Percentiles rank a stretch among this genome's conserved stretches.
These are phyloP conservation scores for Sporisorium scitamineum DNA, from an alignment of 1,284 basidiomycete species.

Conservation along the genomic window DNA sequence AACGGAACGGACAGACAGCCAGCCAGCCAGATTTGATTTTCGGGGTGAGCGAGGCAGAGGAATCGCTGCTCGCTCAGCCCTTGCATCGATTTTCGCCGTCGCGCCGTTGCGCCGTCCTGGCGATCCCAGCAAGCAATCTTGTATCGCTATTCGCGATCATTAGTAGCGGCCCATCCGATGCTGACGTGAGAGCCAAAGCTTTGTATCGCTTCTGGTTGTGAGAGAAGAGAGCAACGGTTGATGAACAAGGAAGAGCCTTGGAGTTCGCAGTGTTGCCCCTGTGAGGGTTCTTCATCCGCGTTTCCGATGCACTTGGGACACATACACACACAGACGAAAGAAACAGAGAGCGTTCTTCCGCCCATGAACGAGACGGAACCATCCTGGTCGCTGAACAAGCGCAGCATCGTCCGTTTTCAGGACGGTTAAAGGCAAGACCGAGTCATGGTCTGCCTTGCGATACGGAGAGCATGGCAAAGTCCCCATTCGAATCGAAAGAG, in stretches of 20 bases:
- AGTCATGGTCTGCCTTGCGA: too few relatives aligned
- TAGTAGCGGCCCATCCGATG: background rate
- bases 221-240: background rate
- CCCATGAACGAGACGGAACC: too few relatives aligned
- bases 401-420: background rate
- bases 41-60: too few relatives aligned
- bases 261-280: background rate
- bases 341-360: too few relatives aligned
- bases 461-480: background rate
- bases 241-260: background rate
- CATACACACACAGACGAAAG: background rate
- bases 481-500: background rate
- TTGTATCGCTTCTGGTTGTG: background rate
- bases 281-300: background rate
- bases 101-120: background rate
- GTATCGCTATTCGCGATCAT: background rate
- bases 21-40: background rate
- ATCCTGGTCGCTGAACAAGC: background rate
- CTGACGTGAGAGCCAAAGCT: background rate
- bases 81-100: constrained; percentile 3
- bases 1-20: constrained; percentile 2
- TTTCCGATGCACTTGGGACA: background rate
- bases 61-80: constrained; percentile 4
- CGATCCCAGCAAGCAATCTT: background rate
- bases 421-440: background rate